These are phyloP conservation scores for Termitomyces sp. DNA, from an alignment of 768 basidiomycete species.

Conservation along the genomic window DNA sequence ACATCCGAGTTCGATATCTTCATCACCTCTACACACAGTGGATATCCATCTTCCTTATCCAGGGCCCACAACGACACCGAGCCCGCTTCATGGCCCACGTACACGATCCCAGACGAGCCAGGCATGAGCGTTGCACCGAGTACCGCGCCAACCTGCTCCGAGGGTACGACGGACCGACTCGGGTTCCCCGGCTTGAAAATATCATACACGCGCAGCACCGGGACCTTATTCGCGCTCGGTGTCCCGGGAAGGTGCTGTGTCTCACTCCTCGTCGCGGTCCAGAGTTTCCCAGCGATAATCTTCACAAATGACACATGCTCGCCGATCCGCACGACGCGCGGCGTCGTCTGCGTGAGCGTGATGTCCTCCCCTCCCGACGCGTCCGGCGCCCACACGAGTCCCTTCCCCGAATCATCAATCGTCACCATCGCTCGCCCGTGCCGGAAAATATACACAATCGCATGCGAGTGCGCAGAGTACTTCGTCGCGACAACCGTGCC, in stretches of 20 bases:
- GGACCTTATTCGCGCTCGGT: conserved; percentile 37
- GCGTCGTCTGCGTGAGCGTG: conserved; percentile 39
- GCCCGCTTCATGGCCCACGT: conserved; percentile 90
- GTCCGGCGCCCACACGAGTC: conserved; percentile 62
- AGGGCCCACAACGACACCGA: conserved; percentile 78
- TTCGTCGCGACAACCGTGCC: conserved; percentile 55
- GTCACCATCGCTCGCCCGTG: neutral
- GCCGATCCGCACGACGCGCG: conserved; percentile 60
- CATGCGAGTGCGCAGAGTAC: conserved; percentile 54
- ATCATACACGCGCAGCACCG: conserved; percentile 81
- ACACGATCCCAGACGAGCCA: conserved; percentile 59
- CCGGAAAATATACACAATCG: conserved; percentile 64
- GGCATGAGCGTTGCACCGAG: conserved; percentile 77
- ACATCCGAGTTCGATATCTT: conserved; percentile 82
- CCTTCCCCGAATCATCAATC: conserved; percentile 65
- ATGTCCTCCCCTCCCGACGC: conserved; percentile 35
- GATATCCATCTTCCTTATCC: conserved; percentile 47
- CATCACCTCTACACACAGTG: conserved; percentile 66
- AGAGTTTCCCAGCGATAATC: conserved; percentile 52
- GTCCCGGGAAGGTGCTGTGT: conserved; percentile 31
- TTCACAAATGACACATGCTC: conserved; percentile 82
- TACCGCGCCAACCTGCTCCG: conserved; percentile 75
- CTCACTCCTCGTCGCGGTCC: conserved; percentile 68
- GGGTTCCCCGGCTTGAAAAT: conserved; percentile 54
- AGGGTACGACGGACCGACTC: conserved; percentile 51